Percentiles rank a stretch among this genome's conserved stretches.
phyloP scores from a whole-genome alignment of 192 early-diverging fungal genomes.

The Gigaspora rosea region DNA sequence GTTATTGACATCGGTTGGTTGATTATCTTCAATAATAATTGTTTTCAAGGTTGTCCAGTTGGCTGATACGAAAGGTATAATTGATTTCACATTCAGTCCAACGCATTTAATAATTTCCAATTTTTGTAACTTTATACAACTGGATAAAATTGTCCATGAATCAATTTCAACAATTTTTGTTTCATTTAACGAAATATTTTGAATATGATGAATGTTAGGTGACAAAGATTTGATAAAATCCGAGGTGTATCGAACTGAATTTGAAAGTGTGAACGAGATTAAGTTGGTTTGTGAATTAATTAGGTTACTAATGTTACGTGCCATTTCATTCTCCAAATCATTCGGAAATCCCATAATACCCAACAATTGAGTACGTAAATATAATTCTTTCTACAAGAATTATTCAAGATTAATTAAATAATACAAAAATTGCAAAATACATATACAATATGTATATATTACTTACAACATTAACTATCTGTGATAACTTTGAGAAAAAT shows the following conservation, averaged over 20 bases:
- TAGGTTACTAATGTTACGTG: not conserved
- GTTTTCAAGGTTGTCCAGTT: not conserved
- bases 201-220: not conserved
- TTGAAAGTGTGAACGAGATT: not conserved
- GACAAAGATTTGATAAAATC: not conserved
- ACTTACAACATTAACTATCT: slow-evolving; percentile 4
- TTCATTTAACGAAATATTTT: not conserved
- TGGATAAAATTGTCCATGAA: not conserved
- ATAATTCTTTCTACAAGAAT: not conserved
- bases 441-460: not conserved
- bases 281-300: not conserved
- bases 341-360: slow-evolving; percentile 4
- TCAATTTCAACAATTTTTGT: not conserved
- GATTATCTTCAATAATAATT: not conserved
- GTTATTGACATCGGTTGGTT: not conserved
- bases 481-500: not conserved
- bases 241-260: not conserved
- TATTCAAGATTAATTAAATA: not conserved
- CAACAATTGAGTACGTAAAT: not conserved
- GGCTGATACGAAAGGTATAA: not conserved
- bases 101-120: slow-evolving; percentile 2
- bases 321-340: not conserved
- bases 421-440: not conserved
- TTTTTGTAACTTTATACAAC: not conserved
- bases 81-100: not conserved